These are phyloP conservation scores for Oldenlandia corymbosa DNA, from an alignment of 257 asterid species.

Conservation along the genomic window DNA sequence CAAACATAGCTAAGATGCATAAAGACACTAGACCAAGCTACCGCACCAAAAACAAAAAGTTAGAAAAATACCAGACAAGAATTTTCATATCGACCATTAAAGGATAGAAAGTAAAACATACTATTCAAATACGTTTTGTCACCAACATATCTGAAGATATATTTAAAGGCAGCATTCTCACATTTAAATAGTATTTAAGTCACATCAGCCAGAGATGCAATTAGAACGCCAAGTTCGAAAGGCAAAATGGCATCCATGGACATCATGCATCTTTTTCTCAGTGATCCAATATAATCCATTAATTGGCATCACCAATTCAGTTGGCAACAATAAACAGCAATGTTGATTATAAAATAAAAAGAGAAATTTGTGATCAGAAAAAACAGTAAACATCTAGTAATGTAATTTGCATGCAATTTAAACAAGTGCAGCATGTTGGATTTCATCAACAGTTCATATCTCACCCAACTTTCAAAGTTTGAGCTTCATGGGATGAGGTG, in stretches of 20 bases:
- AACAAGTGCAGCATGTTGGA: background rate
- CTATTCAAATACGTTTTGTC: background rate
- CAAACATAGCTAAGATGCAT: background rate
- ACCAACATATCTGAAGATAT: background rate
- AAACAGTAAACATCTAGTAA: background rate
- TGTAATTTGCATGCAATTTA: background rate
- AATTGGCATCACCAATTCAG: background rate
- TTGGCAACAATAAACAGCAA: background rate
- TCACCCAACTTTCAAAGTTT: background rate
- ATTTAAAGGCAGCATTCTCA: background rate
- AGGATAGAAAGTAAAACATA: background rate
- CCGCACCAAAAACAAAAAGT: background rate
- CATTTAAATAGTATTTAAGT: background rate
- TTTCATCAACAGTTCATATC: background rate
- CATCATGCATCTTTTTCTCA: slow-evolving; percentile 1
- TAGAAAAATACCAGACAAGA: too few relatives aligned
- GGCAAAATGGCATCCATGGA: background rate
- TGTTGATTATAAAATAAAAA: too few relatives aligned
- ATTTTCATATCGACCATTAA: too few relatives aligned
- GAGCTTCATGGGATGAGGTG: background rate
- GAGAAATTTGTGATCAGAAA: background rate
- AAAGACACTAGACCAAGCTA: background rate
- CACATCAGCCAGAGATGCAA: background rate
- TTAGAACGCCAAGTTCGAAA: background rate
- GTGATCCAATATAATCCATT: background rate